These are phyloP conservation scores for Yamadazyma akitaensis DNA, from an alignment of 805 yeast species.

Conservation along the genomic window DNA sequence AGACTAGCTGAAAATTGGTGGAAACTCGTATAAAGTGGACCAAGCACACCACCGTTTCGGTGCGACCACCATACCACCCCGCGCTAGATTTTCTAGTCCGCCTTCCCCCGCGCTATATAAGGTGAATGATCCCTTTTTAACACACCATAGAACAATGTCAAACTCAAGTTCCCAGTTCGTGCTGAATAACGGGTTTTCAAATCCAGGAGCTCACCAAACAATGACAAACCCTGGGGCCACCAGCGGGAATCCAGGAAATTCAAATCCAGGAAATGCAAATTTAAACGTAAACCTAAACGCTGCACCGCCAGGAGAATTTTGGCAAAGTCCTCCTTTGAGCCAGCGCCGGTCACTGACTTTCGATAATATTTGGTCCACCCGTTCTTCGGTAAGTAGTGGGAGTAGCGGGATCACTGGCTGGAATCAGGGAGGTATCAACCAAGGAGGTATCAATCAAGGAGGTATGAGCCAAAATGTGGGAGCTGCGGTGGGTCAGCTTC, in stretches of 20 bases:
- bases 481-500: too few species aligned
- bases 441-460: too few species aligned
- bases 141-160: neutral
- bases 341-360: slow-evolving; percentile 14
- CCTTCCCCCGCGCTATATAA: neutral
- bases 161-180: neutral
- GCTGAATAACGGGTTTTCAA: neutral
- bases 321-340: slow-evolving; percentile 2
- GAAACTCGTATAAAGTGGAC: too few species aligned
- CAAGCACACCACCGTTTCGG: neutral
- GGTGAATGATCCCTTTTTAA: neutral
- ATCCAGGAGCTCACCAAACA: neutral
- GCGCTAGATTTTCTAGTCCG: neutral
- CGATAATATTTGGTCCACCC: slow-evolving; percentile 17
- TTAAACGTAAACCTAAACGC: neutral
- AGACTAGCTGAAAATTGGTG: too few species aligned
- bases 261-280: neutral
- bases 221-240: neutral
- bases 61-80: neutral
- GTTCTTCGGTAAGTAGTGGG: slow-evolving; percentile 3
- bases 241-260: neutral
- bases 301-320: neutral
- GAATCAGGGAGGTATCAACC: neutral
- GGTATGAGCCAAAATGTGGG: too few species aligned
- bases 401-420: neutral